Evolutionary conservation across 1,139 yeast genomes (phyloP), one percentile per base, ranked within the genome.

Genomic region (Suhomyces bribrorum): DNA sequence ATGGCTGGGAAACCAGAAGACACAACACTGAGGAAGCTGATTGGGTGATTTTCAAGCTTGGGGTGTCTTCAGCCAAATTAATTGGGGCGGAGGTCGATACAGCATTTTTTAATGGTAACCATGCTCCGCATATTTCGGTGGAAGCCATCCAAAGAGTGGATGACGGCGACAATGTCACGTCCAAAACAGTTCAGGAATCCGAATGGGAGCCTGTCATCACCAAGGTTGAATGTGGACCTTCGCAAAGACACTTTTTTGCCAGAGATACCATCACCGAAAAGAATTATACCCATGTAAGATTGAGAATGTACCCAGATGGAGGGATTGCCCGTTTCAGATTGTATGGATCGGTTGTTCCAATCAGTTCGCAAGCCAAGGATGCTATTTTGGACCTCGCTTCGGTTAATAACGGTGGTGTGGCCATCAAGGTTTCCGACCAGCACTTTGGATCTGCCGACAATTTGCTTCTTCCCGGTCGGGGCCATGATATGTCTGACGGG

Each of bases 1-100:
- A 90, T 53, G 97, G 97, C 12, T 90, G 97, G 97, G 97, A 90
- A 63, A 89, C 97, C 15, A 76, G 97, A 60, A 77, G 97, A 64
- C 97, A 90, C 69, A 90, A 90, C 62, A 65, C 79, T 2, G 84
- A 73, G 44, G 88, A 81, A 40, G 86, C 87, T 29, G 97, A 90
- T 56, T 89, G 90, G 86, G 96, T 86, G 20, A 70, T 86, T 28
- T 67, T 90, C 61, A 75, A 79, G 59, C 71, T 87, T 56, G 97
- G 97, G 9, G 97, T 90, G 12, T 71, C 88, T 7, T 78, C 87
- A 29, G 96, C 97, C 1, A 71, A 72, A 34, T 64, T 92, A 42
- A 73, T 84, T 40, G 97, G 90, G 4, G 81, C 86, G 53, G 97
- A 90, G 62, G 76, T 90, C 16, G 97, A 90, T 61, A 90, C 97